A percentile compares a stretch with the other conserved stretches of the same genome.
These are phyloP conservation scores for Curvularia hawaiiensis DNA, from an alignment of 2,329 filamentous ascomycete species.

Conservation along the genomic window DNA sequence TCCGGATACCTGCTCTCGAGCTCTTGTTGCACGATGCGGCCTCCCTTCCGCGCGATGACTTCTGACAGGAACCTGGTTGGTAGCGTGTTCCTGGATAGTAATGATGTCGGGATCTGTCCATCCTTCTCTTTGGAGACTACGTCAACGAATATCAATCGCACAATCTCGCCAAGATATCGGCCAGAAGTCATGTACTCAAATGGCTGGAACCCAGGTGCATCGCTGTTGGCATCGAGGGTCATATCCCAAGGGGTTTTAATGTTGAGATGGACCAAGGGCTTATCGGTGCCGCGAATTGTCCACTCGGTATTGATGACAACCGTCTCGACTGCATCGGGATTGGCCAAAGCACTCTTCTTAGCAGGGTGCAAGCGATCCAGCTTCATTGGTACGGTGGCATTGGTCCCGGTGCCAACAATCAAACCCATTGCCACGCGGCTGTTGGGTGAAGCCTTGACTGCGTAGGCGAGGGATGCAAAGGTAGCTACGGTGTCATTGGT, in stretches of 20 bases:
- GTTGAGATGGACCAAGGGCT: slow-evolving; percentile 65
- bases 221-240: slow-evolving; percentile 68
- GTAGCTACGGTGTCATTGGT: slow-evolving; percentile 84
- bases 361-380: slow-evolving; percentile 65
- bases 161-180: slow-evolving; percentile 77
- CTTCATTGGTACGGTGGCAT: slow-evolving; percentile 77
- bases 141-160: slow-evolving; percentile 71
- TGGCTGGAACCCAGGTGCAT: slow-evolving; percentile 77
- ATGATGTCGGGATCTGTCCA: slow-evolving; percentile 57
- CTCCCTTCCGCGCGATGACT: slow-evolving; percentile 58
- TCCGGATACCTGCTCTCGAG: slow-evolving; percentile 62
- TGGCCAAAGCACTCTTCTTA: slow-evolving; percentile 58
- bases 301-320: slow-evolving; percentile 85
- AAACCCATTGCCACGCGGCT: slow-evolving; percentile 77
- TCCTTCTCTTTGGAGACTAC: slow-evolving; percentile 57
- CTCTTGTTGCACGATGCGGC: slow-evolving; percentile 26
- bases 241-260: slow-evolving; percentile 75
- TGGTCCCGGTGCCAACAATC: slow-evolving; percentile 81
- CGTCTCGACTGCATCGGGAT: slow-evolving; percentile 55
- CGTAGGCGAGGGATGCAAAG: slow-evolving; percentile 76
- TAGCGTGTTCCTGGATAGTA: slow-evolving; percentile 66
- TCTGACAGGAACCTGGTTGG: slow-evolving; percentile 76
- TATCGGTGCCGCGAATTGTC: slow-evolving; percentile 77
- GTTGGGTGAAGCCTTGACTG: slow-evolving; percentile 64
- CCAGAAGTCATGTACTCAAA: slow-evolving; percentile 86